Percentiles rank a stretch among this genome's conserved stretches.
phyloP scores from a whole-genome alignment of 768 basidiomycete genomes.

The Hericium alpestre region DNA sequence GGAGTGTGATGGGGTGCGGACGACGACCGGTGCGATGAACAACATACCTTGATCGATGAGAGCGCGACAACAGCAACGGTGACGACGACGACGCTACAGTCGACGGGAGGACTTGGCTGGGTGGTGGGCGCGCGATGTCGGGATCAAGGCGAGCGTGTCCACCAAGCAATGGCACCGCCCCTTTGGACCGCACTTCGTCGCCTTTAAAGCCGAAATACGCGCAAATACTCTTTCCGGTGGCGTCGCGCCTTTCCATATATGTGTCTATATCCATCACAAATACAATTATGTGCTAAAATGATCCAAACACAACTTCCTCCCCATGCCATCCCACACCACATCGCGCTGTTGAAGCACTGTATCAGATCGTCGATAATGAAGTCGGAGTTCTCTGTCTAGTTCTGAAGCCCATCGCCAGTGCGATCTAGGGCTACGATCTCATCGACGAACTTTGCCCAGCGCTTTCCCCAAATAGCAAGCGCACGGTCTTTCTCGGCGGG shows the following conservation, averaged over 20 bases:
- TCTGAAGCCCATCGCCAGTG: background rate
- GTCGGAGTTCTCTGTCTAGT: background rate
- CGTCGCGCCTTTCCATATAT: background rate
- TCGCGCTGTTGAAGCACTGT: too few species aligned
- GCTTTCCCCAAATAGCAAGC: background rate
- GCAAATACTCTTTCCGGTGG: background rate
- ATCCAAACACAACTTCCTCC: too few species aligned
- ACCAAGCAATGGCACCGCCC: background rate
- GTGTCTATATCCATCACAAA: background rate
- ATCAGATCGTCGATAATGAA: background rate
- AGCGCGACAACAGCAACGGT: constrained; percentile 2
- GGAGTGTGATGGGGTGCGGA: constrained; percentile 21
- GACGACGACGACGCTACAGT: background rate
- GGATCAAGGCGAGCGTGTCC: background rate
- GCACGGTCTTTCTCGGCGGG: constrained; percentile 3
- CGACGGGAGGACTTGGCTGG: background rate
- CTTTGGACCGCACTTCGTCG: background rate
- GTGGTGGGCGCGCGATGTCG: background rate
- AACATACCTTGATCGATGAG: constrained; percentile 10
- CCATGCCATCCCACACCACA: too few species aligned
- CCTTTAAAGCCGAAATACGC: background rate
- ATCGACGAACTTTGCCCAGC: constrained; percentile 3
- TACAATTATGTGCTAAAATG: too few species aligned
- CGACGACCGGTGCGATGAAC: constrained; percentile 6
- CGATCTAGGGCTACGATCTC: background rate